Evolutionary conservation across 164 flowering plant genomes (phyloP).

Genomic region (Vitis rupestris): DNA sequence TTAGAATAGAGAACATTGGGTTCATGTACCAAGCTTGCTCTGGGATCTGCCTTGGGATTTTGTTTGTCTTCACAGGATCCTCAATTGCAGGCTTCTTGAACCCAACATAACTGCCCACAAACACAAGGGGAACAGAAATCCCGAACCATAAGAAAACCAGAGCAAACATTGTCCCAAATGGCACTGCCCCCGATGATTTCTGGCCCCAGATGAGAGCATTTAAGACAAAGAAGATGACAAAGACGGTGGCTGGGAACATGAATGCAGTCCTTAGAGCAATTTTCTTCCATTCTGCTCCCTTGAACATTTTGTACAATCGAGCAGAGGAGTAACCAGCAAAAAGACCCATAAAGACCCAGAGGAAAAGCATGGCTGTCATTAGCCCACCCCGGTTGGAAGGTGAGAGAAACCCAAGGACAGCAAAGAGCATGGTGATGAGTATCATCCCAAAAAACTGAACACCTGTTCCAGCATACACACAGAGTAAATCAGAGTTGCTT

Average conservation of each 20-base stretch:
- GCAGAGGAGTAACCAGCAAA: constrained; percentile 65
- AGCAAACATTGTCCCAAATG: constrained; percentile 75
- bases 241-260: constrained; percentile 52
- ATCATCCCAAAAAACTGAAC: constrained; percentile 63
- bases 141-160: constrained; percentile 62
- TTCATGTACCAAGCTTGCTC: constrained; percentile 71
- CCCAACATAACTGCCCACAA: constrained; percentile 63
- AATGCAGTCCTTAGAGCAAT: constrained; percentile 55
- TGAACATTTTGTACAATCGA: constrained; percentile 61
- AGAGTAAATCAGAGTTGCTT: constrained; percentile 48
- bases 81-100: constrained; percentile 61
- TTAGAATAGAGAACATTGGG: constrained; percentile 51
- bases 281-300: constrained; percentile 66
- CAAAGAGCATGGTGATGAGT: constrained; percentile 63
- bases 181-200: constrained; percentile 75
- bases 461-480: constrained; percentile 69
- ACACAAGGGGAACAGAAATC: constrained; percentile 65
- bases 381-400: constrained; percentile 74
- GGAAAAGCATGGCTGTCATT: constrained; percentile 70
- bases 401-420: constrained; percentile 65
- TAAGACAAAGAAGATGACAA: constrained; percentile 49
- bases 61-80: constrained; percentile 53
- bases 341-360: constrained; percentile 74
- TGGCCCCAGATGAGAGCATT: constrained; percentile 73
- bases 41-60: constrained; percentile 55